A percentile compares a stretch with the other conserved stretches of the same genome.
Conservation (phyloP, 1,139 yeast species). For the Scheffersomyces insectosa region DNA sequence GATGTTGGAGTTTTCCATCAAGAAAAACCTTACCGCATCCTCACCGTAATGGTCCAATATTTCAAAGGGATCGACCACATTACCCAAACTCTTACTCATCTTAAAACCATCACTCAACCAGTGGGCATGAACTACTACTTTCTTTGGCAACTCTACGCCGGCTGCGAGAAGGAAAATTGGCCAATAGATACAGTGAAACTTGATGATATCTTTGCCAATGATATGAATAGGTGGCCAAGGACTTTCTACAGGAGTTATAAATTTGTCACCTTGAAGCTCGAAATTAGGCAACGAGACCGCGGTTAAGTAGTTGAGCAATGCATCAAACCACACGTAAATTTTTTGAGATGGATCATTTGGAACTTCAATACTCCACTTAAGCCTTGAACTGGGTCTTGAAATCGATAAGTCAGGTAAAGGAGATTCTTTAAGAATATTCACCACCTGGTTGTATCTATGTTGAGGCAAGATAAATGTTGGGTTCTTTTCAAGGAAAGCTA, state of each 20-base stretch:
- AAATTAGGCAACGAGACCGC: slow-evolving; percentile 62
- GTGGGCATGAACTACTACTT: slow-evolving; percentile 87
- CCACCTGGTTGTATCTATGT: slow-evolving; percentile 53
- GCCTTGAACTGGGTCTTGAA: slow-evolving; percentile 76
- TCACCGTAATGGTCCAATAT: slow-evolving; percentile 62
- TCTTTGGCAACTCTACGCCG: slow-evolving; percentile 64
- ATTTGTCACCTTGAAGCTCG: slow-evolving; percentile 3
- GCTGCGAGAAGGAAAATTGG: slow-evolving; percentile 91
- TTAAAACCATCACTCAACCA: slow-evolving; percentile 90
- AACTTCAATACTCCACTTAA: slow-evolving; percentile 89
- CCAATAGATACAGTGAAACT: slow-evolving; percentile 93
- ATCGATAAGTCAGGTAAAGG: slow-evolving; percentile 70
- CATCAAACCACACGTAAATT: slow-evolving; percentile 97
- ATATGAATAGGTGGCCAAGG: slow-evolving; percentile 75
- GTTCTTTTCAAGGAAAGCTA: slow-evolving; percentile 47
- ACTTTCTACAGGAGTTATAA: slow-evolving; percentile 12
- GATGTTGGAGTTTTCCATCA: slow-evolving; percentile 74
- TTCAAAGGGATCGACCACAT: slow-evolving; percentile 89
- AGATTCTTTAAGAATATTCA: slow-evolving; percentile 54
- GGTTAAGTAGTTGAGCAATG: slow-evolving; percentile 81
- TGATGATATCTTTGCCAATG: slow-evolving; percentile 87
- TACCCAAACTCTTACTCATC: slow-evolving; percentile 92
- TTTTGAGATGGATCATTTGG: slow-evolving; percentile 78
- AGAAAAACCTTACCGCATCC: slow-evolving; percentile 75
- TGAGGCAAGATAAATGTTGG: slow-evolving; percentile 67